Percentiles rank a stretch among this genome's conserved stretches.
phyloP scores from a whole-genome alignment of 1,284 basidiomycete genomes.

The Marasmius oreades region DNA sequence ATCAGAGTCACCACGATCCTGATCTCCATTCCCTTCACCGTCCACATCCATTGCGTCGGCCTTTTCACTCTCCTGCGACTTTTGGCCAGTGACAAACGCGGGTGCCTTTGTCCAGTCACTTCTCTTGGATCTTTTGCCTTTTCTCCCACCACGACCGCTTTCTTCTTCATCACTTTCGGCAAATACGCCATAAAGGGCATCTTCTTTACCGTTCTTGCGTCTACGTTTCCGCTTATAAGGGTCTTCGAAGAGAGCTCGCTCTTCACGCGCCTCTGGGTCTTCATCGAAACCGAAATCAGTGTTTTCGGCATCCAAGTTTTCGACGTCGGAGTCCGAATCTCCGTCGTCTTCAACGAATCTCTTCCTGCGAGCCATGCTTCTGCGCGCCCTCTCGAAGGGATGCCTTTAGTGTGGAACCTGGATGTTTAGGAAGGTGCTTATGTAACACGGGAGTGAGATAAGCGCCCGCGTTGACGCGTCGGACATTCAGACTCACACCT shows the following conservation, averaged over 20 bases:
- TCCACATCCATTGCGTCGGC: constrained; percentile 32
- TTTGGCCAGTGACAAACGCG: constrained; percentile 63
- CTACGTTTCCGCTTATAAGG: constrained; percentile 71
- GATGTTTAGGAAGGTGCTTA: too few species aligned
- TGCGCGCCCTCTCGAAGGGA: background rate
- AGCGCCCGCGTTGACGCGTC: too few species aligned
- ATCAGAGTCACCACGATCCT: constrained; percentile 26
- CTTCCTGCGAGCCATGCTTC: constrained; percentile 80
- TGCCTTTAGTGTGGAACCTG: background rate
- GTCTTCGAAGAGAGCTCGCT: constrained; percentile 76
- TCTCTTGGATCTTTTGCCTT: constrained; percentile 29
- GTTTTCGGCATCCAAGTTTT: constrained; percentile 40
- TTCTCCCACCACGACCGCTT: constrained; percentile 24
- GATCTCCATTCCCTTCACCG: constrained; percentile 32
- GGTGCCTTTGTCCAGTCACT: constrained; percentile 78
- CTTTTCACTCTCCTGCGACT: constrained; percentile 46
- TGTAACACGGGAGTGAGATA: too few species aligned
- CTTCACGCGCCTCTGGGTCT: constrained; percentile 71
- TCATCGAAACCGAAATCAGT: constrained; percentile 47
- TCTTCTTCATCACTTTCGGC: constrained; percentile 67
- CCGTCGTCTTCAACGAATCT: constrained; percentile 74
- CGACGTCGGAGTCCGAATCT: constrained; percentile 65
- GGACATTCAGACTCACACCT: too few species aligned
- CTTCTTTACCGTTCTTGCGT: constrained; percentile 66
- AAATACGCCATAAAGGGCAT: constrained; percentile 83